Evolutionary conservation across 2,329 filamentous ascomycete species (phyloP), one percentile per base, ranked within the genome.

Genomic region (Aspergillus pseudoglaucus): DNA sequence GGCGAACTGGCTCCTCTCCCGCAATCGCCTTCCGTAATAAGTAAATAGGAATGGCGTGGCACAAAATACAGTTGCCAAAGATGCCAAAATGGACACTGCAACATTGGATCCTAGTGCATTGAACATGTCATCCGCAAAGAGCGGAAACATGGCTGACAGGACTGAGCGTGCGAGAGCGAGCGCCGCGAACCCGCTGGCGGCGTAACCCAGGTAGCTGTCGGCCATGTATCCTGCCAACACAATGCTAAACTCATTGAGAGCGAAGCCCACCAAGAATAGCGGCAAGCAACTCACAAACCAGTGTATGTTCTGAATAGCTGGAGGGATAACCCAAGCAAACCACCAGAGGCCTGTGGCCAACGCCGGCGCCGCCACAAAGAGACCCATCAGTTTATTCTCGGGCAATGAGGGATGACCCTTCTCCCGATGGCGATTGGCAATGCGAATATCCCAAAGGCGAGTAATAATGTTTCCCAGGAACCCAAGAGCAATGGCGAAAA

Each of bases 331-430:
- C 63, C 68, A 72, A 4, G 70, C 68, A 48, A 77, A 75, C 58
- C 63, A 66, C 67, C 71, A 74, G 1, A 78, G 65, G 2, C 68
- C 73, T 4, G 63, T 55, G 3, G 73, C 70, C 4, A 76, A 65
- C 5, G 68, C 56, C 2, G 74, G 72, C 0, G 70, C 69, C 0
- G 71, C 75, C 27, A 75, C 59, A 37, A 64, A 64, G 51, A 77
- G 75, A n/a, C 73, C 74, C 6, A 63, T 53, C 17, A 77, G 61
- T 46, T 76, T 76, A 55, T 75, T 67, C 58, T 77, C 74, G 0
- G 72, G 73, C 7, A 62, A 53, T 4, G 67, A 45, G 1, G 54
- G 47, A 1, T 48, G 49, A 32, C 55, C 52, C 4, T 57, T 46
- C n/a, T 47, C 49, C 33, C 58, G 51, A 10, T 59, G 56, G 7